Conservation (phyloP, 345 rosid species). For the Eucalyptus albens region DNA sequence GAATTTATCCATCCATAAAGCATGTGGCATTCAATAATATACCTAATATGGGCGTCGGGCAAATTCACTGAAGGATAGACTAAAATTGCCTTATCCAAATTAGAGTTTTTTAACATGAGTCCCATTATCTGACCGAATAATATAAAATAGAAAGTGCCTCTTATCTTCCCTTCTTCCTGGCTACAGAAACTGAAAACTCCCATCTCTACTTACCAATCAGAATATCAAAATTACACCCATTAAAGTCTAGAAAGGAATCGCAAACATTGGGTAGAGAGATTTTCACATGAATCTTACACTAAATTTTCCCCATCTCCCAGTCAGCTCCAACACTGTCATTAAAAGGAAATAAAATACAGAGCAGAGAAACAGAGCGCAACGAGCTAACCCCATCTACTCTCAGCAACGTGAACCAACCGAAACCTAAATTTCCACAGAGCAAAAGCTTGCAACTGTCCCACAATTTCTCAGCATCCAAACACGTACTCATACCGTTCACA, state of each 20-base stretch:
- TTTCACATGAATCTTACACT: background rate
- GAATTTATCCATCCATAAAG: too few relatives aligned
- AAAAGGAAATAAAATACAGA: background rate
- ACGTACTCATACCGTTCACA: background rate
- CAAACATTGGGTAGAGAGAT: background rate
- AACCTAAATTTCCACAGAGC: background rate
- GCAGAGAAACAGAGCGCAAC: background rate
- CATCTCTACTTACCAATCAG: too few relatives aligned
- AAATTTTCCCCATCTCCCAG: background rate
- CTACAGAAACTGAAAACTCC: too few relatives aligned
- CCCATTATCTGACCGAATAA: too few relatives aligned
- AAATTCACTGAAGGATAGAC: too few relatives aligned
- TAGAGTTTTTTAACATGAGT: background rate
- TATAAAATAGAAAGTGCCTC: too few relatives aligned
- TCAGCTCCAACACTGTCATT: background rate
- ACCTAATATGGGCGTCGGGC: too few relatives aligned
- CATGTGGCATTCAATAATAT: too few relatives aligned
- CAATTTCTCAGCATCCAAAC: background rate
- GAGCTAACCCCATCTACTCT: background rate
- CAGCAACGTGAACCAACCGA: background rate
- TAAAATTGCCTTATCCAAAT: too few relatives aligned
- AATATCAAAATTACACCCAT: too few relatives aligned
- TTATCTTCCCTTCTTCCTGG: too few relatives aligned
- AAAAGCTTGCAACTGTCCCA: background rate
- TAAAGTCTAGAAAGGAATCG: too few relatives aligned